Percentiles rank a stretch among this genome's conserved stretches.
phyloP scores from a whole-genome alignment of 331 rosid species.

The Quercus phellos region DNA sequence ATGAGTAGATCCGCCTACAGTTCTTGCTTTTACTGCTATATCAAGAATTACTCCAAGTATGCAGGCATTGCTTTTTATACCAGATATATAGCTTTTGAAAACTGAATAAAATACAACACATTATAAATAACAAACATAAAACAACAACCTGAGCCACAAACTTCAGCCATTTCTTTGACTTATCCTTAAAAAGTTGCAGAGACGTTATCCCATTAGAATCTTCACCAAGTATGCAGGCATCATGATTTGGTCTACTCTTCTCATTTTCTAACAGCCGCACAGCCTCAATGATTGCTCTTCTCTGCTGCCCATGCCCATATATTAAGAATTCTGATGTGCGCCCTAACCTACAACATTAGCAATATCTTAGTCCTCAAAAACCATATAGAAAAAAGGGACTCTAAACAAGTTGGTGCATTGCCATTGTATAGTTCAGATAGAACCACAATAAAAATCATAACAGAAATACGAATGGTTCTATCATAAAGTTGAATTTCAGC shows the following conservation, averaged over 20 bases:
- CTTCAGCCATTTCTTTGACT: constrained; percentile 87
- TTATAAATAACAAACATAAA: constrained; percentile 1
- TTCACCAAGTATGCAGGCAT: constrained; percentile 35
- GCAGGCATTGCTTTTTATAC: background rate
- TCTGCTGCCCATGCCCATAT: constrained; percentile 90
- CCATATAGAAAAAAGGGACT: background rate
- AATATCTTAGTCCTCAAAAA: background rate
- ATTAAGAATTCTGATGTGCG: constrained; percentile 83
- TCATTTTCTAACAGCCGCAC: constrained; percentile 57
- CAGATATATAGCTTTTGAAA: background rate
- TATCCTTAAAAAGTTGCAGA: constrained; percentile 65
- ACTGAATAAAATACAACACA: background rate
- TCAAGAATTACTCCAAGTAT: too few species aligned
- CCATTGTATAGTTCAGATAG: background rate
- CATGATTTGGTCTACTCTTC: constrained; percentile 33
- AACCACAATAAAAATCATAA: background rate
- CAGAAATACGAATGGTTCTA: background rate
- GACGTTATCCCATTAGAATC: constrained; percentile 29
- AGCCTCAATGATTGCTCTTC: constrained; percentile 88
- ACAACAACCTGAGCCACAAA: constrained; percentile 75
- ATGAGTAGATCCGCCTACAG: too few species aligned
- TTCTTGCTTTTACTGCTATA: too few species aligned
- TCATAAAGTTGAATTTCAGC: too few species aligned
- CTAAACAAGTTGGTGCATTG: background rate
- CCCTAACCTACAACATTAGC: constrained; percentile 50